Percentiles rank a stretch among this genome's conserved stretches.
phyloP scores from a whole-genome alignment of 1,284 basidiomycete genomes.

The Vanrija pseudolonga region DNA sequence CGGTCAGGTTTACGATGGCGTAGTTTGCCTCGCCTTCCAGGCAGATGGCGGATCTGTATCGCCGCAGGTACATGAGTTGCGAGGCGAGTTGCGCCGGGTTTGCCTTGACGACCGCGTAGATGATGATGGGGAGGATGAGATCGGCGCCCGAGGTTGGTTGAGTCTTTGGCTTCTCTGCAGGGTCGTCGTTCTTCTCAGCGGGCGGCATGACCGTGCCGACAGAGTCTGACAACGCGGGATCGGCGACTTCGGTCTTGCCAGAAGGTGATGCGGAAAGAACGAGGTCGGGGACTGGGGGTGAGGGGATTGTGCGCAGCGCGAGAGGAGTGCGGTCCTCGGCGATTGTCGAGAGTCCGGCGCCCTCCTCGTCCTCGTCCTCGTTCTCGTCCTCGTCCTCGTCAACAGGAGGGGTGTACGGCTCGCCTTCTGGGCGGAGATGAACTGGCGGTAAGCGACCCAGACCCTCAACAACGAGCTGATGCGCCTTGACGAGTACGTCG shows the following conservation, averaged over 20 bases:
- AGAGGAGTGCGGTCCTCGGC: background rate
- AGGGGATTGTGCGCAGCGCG: background rate
- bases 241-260: slow-evolving; percentile 15
- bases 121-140: slow-evolving; percentile 68
- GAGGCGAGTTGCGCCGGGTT: slow-evolving; percentile 82
- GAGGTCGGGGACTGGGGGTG: slow-evolving; percentile 17
- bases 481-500: slow-evolving; percentile 70
- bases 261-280: slow-evolving; percentile 12
- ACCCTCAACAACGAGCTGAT: slow-evolving; percentile 66
- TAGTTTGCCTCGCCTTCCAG: slow-evolving; percentile 81
- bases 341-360: slow-evolving; percentile 3
- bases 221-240: slow-evolving; percentile 37
- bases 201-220: slow-evolving; percentile 20
- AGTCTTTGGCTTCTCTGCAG: slow-evolving; percentile 3
- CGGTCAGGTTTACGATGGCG: slow-evolving; percentile 87
- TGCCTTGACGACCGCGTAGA: slow-evolving; percentile 82
- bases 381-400: background rate
- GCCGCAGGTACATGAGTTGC: slow-evolving; percentile 78
- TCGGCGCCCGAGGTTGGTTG: slow-evolving; percentile 45
- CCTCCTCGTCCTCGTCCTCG: background rate
- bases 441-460: slow-evolving; percentile 42
- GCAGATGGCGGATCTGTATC: slow-evolving; percentile 68
- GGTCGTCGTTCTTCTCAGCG: background rate
- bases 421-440: slow-evolving; percentile 47
- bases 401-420: slow-evolving; percentile 35